Evolutionary conservation across 495 filamentous ascomycete genomes (phyloP).

Genomic region (Durotheca rogersii): DNA sequence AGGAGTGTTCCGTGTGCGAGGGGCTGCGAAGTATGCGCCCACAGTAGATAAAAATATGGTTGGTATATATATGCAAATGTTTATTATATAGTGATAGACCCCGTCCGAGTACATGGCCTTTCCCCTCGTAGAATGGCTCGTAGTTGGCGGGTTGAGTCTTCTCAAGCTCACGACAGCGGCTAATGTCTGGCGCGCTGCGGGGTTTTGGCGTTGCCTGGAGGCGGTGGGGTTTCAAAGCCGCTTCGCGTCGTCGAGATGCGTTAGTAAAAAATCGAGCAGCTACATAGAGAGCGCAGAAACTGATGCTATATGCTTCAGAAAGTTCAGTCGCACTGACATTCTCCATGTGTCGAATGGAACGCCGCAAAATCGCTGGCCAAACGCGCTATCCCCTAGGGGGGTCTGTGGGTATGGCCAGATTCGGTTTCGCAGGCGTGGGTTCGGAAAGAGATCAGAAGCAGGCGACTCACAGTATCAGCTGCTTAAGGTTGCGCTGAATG

Average conservation of each 20-base stretch:
- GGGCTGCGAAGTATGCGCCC: constrained; percentile 12
- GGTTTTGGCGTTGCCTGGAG: constrained; percentile 7
- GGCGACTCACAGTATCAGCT: constrained; percentile 78
- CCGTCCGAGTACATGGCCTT: constrained; percentile 9
- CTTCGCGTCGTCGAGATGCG: constrained; percentile 17
- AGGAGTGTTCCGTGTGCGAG: constrained; percentile 11
- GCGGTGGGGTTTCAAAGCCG: constrained; percentile 8
- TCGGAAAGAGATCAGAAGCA: constrained; percentile 26
- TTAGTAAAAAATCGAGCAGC: constrained; percentile 23
- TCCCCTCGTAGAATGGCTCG: constrained; percentile 14
- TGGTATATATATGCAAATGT: too few relatives aligned
- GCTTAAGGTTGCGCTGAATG: constrained; percentile 94
- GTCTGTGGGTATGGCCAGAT: constrained; percentile 27
- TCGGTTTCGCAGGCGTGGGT: constrained; percentile 23
- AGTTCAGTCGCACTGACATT: constrained; percentile 36
- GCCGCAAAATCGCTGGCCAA: constrained; percentile 28
- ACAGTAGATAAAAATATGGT: constrained; percentile 11
- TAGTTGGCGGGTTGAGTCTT: constrained; percentile 10
- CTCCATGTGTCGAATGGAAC: constrained; percentile 9
- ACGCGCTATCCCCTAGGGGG: constrained; percentile 20
- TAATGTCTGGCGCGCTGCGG: constrained; percentile 8
- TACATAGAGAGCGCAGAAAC: constrained; percentile 23
- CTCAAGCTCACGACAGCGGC: constrained; percentile 10
- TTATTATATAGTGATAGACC: too few relatives aligned
- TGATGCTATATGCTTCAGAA: constrained; percentile 41